Conservation (phyloP, 495 filamentous ascomycete genomes). For the Lasiosphaeria ovina region DNA sequence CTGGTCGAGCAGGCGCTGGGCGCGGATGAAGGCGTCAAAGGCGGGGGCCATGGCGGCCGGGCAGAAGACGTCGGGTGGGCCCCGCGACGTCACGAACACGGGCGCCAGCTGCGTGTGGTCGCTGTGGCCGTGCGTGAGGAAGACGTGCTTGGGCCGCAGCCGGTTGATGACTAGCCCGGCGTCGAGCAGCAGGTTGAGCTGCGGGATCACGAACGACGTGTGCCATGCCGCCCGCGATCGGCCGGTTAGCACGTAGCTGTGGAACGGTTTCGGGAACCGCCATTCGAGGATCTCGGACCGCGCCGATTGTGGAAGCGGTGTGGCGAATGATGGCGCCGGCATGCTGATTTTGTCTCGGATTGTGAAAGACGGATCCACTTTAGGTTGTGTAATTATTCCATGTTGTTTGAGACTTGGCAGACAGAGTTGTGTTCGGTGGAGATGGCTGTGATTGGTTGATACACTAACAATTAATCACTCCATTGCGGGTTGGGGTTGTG, state of each 20-base stretch:
- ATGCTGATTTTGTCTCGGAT: not conserved
- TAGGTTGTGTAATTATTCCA: too few relatives aligned
- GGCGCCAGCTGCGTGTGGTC: slow-evolving; percentile 37
- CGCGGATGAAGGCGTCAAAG: slow-evolving; percentile 29
- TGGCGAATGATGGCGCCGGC: slow-evolving; percentile 27
- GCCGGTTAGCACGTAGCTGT: slow-evolving; percentile 34
- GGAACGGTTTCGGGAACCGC: slow-evolving; percentile 37
- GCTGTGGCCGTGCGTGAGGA: slow-evolving; percentile 42
- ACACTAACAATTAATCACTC: too few relatives aligned
- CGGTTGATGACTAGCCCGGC: slow-evolving; percentile 37
- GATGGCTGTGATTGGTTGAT: too few relatives aligned
- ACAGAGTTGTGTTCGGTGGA: too few relatives aligned
- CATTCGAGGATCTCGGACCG: slow-evolving; percentile 40
- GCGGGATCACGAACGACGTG: slow-evolving; percentile 41
- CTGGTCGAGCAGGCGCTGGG: slow-evolving; percentile 28
- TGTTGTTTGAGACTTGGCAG: too few relatives aligned
- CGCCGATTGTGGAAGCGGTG: slow-evolving; percentile 32
- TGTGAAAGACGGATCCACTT: too few relatives aligned
- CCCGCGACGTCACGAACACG: slow-evolving; percentile 30
- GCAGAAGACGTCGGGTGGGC: slow-evolving; percentile 37
- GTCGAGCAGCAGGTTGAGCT: slow-evolving; percentile 40
- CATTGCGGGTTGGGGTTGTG: too few relatives aligned
- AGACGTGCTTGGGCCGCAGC: slow-evolving; percentile 40
- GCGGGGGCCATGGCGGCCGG: slow-evolving; percentile 30
- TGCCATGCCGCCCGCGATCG: slow-evolving; percentile 42